A percentile compares a stretch with the other conserved stretches of the same genome.
These are phyloP conservation scores for Aegilops umbellulata DNA, from an alignment of 176 grass and related monocot species.

Conservation along the genomic window DNA sequence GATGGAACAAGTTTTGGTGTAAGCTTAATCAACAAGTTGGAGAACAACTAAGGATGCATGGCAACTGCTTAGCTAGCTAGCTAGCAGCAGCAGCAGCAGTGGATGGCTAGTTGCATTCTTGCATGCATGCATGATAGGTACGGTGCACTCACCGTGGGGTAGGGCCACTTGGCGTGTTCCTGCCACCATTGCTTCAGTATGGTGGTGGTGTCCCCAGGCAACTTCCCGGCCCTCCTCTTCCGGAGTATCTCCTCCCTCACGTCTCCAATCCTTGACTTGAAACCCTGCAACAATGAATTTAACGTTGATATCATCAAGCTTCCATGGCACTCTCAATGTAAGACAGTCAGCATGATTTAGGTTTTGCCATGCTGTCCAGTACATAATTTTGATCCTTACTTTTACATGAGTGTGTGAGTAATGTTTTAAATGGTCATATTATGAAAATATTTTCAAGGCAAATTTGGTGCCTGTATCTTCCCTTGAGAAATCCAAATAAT, in stretches of 20 bases:
- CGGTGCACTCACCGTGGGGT: conserved; percentile 85
- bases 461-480: neutral
- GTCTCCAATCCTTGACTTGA: conserved; percentile 97
- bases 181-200: conserved; percentile 99
- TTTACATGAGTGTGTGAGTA: neutral
- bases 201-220: conserved; percentile 96
- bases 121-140: conserved; percentile 40
- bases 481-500: no score
- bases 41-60: conserved; percentile 32
- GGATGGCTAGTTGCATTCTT: conserved; percentile 44
- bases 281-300: conserved; percentile 47
- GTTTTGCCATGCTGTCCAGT: no score
- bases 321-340: no score
- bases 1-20: conserved; percentile 15
- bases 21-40: conserved; percentile 24
- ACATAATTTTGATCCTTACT: no score
- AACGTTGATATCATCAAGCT: neutral
- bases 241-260: conserved; percentile 92
- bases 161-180: conserved; percentile 98
- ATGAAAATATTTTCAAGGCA: neutral
- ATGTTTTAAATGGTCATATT: neutral
- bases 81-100: neutral
- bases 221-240: conserved; percentile 97
- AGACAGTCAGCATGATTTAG: no score
- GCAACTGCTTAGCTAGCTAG: neutral